A percentile compares a stretch with the other conserved stretches of the same genome.
Evolutionary conservation across 495 filamentous ascomycete genomes (phyloP).

Genomic region (Parachaetomium inaequale): DNA sequence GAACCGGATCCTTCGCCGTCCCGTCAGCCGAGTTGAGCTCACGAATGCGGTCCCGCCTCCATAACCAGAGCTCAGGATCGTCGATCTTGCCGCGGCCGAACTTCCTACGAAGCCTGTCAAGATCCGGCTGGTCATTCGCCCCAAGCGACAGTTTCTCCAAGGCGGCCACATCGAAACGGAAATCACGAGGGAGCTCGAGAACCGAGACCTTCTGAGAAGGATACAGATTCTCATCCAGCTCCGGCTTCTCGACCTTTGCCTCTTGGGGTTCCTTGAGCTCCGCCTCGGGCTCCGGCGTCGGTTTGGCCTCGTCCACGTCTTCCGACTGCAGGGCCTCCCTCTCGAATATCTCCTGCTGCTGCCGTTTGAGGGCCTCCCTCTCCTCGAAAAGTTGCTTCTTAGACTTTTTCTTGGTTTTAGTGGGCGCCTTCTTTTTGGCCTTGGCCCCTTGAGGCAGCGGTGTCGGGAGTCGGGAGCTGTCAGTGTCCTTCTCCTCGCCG

Average conservation of each 20-base stretch:
- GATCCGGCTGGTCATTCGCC: slow-evolving; percentile 72
- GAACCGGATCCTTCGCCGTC: slow-evolving; percentile 42
- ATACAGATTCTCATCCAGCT: slow-evolving; percentile 41
- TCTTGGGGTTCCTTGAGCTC: slow-evolving; percentile 26
- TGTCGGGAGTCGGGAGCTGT: slow-evolving; percentile 43
- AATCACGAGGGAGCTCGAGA: slow-evolving; percentile 30
- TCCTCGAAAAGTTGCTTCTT: slow-evolving; percentile 73
- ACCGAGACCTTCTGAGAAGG: slow-evolving; percentile 26
- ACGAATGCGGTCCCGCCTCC: slow-evolving; percentile 87
- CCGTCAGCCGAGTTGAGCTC: slow-evolving; percentile 60
- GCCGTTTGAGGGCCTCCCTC: slow-evolving; percentile 56
- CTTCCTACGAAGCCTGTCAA: slow-evolving; percentile 79
- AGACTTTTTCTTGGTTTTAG: slow-evolving; percentile 61
- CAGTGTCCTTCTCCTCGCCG: slow-evolving; percentile 36
- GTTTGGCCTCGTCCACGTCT: slow-evolving; percentile 34
- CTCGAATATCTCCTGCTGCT: slow-evolving; percentile 41
- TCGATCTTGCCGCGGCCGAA: slow-evolving; percentile 55
- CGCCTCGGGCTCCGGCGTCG: slow-evolving; percentile 13
- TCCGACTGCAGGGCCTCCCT: slow-evolving; percentile 34
- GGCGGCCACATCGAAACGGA: slow-evolving; percentile 36
- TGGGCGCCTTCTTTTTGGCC: slow-evolving; percentile 40
- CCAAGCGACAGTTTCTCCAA: slow-evolving; percentile 47
- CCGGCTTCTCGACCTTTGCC: slow-evolving; percentile 19
- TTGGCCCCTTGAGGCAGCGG: slow-evolving; percentile 34
- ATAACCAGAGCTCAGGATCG: slow-evolving; percentile 75